phyloP scores from a whole-genome alignment of 805 yeast species.

The Saccharomycopsis fodiens region DNA sequence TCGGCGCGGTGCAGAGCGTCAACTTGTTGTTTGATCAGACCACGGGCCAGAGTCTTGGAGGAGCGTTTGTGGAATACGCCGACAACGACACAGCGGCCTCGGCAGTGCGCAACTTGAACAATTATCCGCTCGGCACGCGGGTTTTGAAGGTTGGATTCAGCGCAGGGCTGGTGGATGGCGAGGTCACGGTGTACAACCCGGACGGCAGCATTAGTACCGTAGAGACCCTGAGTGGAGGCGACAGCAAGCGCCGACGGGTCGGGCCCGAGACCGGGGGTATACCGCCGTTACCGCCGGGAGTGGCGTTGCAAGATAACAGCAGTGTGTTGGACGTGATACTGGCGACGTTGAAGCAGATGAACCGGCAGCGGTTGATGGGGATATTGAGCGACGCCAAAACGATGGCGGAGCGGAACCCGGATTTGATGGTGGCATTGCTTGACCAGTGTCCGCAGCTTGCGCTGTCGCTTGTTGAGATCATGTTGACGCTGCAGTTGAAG shows the following conservation, averaged over 20 bases:
- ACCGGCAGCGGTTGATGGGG: slow-evolving; percentile 38
- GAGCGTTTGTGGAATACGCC: slow-evolving; percentile 76
- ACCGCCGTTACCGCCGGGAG: slow-evolving; percentile 52
- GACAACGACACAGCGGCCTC: slow-evolving; percentile 80
- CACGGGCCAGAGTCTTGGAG: slow-evolving; percentile 88
- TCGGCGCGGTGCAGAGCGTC: slow-evolving; percentile 77
- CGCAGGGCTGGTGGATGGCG: slow-evolving; percentile 12
- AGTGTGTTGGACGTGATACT: slow-evolving; percentile 38
- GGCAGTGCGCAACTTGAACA: slow-evolving; percentile 83
- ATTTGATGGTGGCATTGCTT: slow-evolving; percentile 50
- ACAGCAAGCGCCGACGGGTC: not conserved
- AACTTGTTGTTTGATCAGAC: slow-evolving; percentile 78
- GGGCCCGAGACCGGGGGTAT: slow-evolving; percentile 23
- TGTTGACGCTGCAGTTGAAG: slow-evolving; percentile 35
- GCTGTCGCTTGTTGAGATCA: slow-evolving; percentile 72
- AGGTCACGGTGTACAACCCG: slow-evolving; percentile 9
- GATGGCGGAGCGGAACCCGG: slow-evolving; percentile 51
- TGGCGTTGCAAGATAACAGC: slow-evolving; percentile 29
- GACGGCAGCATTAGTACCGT: slow-evolving; percentile 36
- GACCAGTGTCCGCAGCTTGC: slow-evolving; percentile 72
- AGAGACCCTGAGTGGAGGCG: slow-evolving; percentile 17
- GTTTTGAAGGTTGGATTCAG: slow-evolving; percentile 62
- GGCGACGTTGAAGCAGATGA: slow-evolving; percentile 37
- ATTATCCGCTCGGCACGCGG: slow-evolving; percentile 67
- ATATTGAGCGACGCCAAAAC: slow-evolving; percentile 50